Conservation (phyloP, 768 basidiomycete species). For the Serendipita sp. region DNA sequence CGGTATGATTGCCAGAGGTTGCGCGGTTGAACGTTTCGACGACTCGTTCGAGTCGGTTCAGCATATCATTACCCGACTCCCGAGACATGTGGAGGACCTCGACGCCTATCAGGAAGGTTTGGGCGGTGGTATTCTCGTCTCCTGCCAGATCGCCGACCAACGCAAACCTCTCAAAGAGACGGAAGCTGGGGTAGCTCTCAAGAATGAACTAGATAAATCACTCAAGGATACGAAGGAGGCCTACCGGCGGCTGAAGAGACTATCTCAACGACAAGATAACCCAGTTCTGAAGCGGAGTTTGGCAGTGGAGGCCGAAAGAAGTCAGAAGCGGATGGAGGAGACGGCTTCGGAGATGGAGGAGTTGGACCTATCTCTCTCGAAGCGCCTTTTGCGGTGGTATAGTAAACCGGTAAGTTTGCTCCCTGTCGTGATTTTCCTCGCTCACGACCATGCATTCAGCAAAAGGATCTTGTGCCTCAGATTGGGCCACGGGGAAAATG, state of each 20-base stretch:
- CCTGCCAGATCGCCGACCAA: background rate
- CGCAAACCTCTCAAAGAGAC: background rate
- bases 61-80: slow-evolving; percentile 12
- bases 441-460: too few species aligned
- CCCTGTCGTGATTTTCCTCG: too few species aligned
- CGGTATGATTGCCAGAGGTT: slow-evolving; percentile 34
- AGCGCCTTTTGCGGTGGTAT: too few species aligned
- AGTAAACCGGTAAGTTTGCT: too few species aligned
- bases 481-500: too few species aligned
- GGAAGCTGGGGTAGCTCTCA: background rate
- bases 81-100: too few species aligned
- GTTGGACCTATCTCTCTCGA: too few species aligned
- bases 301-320: background rate
- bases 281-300: background rate
- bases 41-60: slow-evolving; percentile 17
- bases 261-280: background rate
- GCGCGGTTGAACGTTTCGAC: slow-evolving; percentile 18
- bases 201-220: background rate
- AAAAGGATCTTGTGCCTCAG: too few species aligned
- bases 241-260: background rate
- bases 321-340: too few species aligned
- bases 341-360: too few species aligned
- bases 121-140: background rate
- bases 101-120: background rate
- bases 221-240: background rate